Conservation (phyloP, 2,329 filamentous ascomycete genomes). For the Alternaria postmessia region DNA sequence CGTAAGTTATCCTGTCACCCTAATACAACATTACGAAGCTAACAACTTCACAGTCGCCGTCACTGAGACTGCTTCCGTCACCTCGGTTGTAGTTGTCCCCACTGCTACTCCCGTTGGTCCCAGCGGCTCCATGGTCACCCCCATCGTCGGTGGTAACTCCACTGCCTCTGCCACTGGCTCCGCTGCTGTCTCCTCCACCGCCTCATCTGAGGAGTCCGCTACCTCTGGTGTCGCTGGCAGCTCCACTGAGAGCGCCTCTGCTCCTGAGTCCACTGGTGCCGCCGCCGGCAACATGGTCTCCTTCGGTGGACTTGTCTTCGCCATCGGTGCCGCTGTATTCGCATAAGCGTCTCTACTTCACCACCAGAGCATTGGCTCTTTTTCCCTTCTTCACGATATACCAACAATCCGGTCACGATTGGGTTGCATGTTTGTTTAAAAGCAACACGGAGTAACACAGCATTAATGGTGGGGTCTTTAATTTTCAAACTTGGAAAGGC, state of each 20-base stretch:
- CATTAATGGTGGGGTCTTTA: conserved; percentile 12
- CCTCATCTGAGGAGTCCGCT: conserved; percentile 7
- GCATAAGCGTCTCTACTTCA: conserved; percentile 27
- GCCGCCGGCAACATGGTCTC: conserved; percentile 40
- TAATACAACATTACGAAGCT: background rate
- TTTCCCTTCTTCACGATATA: conserved; percentile 10
- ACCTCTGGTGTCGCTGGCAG: conserved; percentile 17
- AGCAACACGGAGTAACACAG: conserved; percentile 16
- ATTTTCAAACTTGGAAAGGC: conserved; percentile 5
- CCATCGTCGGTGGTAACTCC: conserved; percentile 22
- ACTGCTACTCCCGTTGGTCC: conserved; percentile 21
- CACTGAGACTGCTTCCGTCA: conserved; percentile 6
- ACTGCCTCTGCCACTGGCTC: conserved; percentile 15
- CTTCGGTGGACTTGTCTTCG: conserved; percentile 39
- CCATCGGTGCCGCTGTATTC: conserved; percentile 39
- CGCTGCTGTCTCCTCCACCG: conserved; percentile 1
- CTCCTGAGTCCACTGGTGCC: conserved; percentile 32
- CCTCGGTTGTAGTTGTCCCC: conserved; percentile 12
- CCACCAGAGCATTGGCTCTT: background rate
- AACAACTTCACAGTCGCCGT: conserved; percentile 10
- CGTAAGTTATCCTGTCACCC: conserved; percentile 4
- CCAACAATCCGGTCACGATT: conserved; percentile 9
- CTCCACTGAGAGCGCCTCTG: conserved; percentile 13
- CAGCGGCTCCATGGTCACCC: conserved; percentile 6
- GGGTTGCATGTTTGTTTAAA: conserved; percentile 12